Evolutionary conservation across 306 rosid species (phyloP), one percentile per base, ranked within the genome.

Genomic region (Prinsepia uniflora): DNA sequence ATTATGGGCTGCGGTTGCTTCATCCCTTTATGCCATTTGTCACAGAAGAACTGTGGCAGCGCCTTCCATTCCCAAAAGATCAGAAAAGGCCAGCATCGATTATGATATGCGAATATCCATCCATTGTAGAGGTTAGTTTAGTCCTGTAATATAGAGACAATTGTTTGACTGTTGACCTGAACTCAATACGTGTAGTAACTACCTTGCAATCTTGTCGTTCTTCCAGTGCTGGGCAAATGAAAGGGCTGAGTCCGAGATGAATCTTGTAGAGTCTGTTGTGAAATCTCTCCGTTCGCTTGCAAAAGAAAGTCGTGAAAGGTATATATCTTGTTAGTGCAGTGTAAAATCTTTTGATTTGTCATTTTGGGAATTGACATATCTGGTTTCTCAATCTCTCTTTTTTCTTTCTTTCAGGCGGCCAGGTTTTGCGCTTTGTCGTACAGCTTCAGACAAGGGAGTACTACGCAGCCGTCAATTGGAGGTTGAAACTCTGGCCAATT

Each of bases 31-130:
- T 91, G 97, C 99, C 99, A 42, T 94, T 84, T 60, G 96, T 91
- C 65, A 91, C 97, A 46, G 99, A 94, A 83, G 99, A 94, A 81
- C 77, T 91, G 72, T 94, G 97, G 97, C 98, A 94, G 84, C 99
- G 99, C 47, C 96, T 94, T 81, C 99, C 99, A 76, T 86, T 80
- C 20, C 75, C 95, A 47, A 71, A 15, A 70, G 92, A 85, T 71
- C 52, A 80, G 62, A 52, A 78, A 63, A 80, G 88, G 71, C 77
- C 77, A 75, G 85, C 84, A 68, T 94, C 97, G 55, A 94, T 94
- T 72, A 87, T 94, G 99, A 86, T 82, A 74, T 80, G 85, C 11
- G 68, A 82, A 72, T 94, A 91, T 82, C 99, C 99, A 59, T 81
- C 89, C 15, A 44, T 68, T 9, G 70, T 76, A 20, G 97, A 91